phyloP scores from a whole-genome alignment of 2,329 filamentous ascomycete species.

The Verticillium albo-atrum region DNA sequence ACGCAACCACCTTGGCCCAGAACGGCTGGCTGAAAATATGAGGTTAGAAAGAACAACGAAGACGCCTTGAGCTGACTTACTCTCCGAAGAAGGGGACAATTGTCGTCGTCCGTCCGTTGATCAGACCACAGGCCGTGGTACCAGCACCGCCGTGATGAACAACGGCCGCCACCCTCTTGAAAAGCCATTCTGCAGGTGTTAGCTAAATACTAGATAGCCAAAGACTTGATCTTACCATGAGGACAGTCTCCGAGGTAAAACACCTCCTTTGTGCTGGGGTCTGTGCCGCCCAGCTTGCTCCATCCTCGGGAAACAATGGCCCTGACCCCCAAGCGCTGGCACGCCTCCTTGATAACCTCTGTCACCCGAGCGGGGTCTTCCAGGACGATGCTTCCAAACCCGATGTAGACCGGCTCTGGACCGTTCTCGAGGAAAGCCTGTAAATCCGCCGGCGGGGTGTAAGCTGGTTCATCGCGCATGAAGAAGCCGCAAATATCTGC shows the following conservation, averaged over 20 bases:
- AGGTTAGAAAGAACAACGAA: not conserved
- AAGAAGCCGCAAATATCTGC: slow-evolving; percentile 55
- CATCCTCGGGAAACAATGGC: slow-evolving; percentile 41
- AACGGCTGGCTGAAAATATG: slow-evolving; percentile 28
- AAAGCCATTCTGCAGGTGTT: slow-evolving; percentile 42
- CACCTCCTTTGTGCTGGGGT: slow-evolving; percentile 19
- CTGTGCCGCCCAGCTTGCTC: slow-evolving; percentile 14
- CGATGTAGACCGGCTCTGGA: slow-evolving; percentile 33
- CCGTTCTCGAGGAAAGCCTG: slow-evolving; percentile 34
- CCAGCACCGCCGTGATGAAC: slow-evolving; percentile 58
- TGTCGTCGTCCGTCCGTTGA: slow-evolving; percentile 44
- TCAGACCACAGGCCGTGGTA: slow-evolving; percentile 51
- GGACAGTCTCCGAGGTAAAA: slow-evolving; percentile 51
- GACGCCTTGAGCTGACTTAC: slow-evolving; percentile 6
- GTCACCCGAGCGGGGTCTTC: slow-evolving; percentile 36
- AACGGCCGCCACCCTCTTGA: slow-evolving; percentile 48
- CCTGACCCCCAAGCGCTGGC: slow-evolving; percentile 35
- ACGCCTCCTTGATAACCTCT: slow-evolving; percentile 31
- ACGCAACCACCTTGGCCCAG: slow-evolving; percentile 34
- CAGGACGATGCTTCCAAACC: slow-evolving; percentile 47
- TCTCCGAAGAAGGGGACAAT: slow-evolving; percentile 49
- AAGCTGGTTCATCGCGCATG: slow-evolving; percentile 53
- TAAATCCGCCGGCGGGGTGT: slow-evolving; percentile 49
- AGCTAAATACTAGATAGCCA: not conserved
- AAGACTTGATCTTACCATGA: slow-evolving; percentile 22